These are phyloP conservation scores for Hamamelis virginiana DNA, from an alignment of 164 flowering plant genomes.

Conservation along the genomic window DNA sequence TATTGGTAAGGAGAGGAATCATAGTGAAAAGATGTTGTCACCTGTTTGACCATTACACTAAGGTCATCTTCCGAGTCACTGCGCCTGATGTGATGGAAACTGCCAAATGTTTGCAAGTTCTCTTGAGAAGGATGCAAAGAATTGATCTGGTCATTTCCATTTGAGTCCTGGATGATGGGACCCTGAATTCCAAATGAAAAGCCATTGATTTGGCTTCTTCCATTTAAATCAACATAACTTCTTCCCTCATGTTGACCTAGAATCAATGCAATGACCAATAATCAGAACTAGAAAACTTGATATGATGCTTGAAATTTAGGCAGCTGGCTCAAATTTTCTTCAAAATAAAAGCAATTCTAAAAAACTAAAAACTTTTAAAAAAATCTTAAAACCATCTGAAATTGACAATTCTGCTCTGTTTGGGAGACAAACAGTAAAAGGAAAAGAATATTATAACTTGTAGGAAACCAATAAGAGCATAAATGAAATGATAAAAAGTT, in stretches of 20 bases:
- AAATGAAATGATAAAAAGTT: neutral
- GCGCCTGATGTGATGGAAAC: neutral
- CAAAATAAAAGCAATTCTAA: no score
- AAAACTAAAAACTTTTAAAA: no score
- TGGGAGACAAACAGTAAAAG: no score
- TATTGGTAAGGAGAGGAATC: neutral
- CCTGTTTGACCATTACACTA: constrained; percentile 16
- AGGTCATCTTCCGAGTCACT: constrained; percentile 21
- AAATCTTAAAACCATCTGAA: no score
- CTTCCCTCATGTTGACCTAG: neutral
- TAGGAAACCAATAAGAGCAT: no score
- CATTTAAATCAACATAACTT: neutral
- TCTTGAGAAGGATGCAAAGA: neutral
- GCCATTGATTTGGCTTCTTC: neutral
- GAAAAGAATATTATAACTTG: no score
- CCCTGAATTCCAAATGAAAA: neutral
- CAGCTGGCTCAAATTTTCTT: no score
- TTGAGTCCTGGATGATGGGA: neutral
- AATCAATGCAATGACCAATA: neutral
- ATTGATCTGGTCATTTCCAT: neutral
- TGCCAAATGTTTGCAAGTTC: constrained; percentile 1
- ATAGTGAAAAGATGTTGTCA: neutral
- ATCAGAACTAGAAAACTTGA: neutral
- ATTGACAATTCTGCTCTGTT: no score
- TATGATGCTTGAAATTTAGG: no score